Base-by-base conservation (phyloP, 805 yeast species). In the Sungouiozyma intestinalis region DNA sequence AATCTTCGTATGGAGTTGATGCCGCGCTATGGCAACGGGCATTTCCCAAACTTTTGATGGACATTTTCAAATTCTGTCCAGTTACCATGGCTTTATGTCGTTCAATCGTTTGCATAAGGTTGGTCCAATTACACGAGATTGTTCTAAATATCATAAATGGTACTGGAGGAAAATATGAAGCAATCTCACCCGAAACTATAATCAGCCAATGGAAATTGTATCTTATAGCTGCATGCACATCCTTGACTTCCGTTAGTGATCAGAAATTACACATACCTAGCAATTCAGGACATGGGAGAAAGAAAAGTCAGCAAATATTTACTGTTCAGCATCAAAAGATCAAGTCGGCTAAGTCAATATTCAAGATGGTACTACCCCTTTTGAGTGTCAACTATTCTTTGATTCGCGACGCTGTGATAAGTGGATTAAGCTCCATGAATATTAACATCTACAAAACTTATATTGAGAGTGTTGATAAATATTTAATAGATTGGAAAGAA, bases 11-110 rank as follows among this genome's bases (percentile, higher is more conserved):
- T 54, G 97, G 97, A 1, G 88, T 92, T 8, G 98, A 92, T 63
- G 79, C 94, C 1, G 95, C 97, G 0, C 66, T 92, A n/a, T 92
- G 98, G 98, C 81, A 90, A 53, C 74, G 94, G 46, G 73, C 81
- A 1, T 87, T 84, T 52, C 97, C 97, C 2, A 74, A 73, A 32
- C 65, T 92, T 2, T 63, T 92, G 35, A 77, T 73, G 29, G 68
- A 77, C 1, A 77, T 92, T 45, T 86, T 85, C 46, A 84, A 77
- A 45, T 72, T 71, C 38, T 87, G 94, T 54, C 97, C 98, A 0
- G 80, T 90, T 56, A 90, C 95, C 0, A 86, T 90, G 61, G 98
- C 97, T 0, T 67, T 92, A 43, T 86, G 95, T 48, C 74, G 99
- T 7, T 82, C 94, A 2, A 80, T 85, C 46, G 94, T 92, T 7